These are phyloP conservation scores for Solanum virginianum DNA, from an alignment of 257 asterid species.

Conservation along the genomic window DNA sequence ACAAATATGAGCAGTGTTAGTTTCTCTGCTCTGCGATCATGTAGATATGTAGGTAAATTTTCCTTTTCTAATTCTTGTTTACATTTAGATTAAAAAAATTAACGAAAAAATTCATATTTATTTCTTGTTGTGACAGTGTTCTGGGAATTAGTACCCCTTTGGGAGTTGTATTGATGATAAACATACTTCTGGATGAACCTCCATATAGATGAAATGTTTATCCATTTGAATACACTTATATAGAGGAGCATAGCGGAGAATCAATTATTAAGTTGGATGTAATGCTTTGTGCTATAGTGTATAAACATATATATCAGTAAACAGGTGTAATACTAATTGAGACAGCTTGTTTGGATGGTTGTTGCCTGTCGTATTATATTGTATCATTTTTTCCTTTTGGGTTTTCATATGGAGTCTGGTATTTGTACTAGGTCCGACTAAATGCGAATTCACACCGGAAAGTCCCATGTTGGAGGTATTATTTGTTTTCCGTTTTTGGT, in stretches of 20 bases:
- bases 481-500: too few relatives aligned
- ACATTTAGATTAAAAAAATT: background rate
- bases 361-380: background rate
- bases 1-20: constrained; percentile 21
- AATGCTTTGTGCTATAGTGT: background rate
- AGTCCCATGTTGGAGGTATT: background rate
- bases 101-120: background rate
- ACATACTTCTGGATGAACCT: background rate
- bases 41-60: constrained; percentile 33
- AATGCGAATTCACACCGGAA: too few relatives aligned
- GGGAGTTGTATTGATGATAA: constrained; percentile 17
- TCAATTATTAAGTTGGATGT: background rate
- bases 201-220: background rate
- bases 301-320: background rate
- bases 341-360: background rate
- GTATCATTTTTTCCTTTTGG: background rate
- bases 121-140: background rate
- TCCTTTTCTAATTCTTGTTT: background rate
- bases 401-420: background rate
- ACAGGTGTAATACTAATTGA: background rate
- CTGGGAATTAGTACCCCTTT: constrained; percentile 1
- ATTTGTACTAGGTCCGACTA: background rate
- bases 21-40: constrained; percentile 15
- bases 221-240: background rate
- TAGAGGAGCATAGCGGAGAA: background rate